These are phyloP conservation scores for Agrocybe pediades DNA, from an alignment of 768 basidiomycete genomes.

Conservation along the genomic window DNA sequence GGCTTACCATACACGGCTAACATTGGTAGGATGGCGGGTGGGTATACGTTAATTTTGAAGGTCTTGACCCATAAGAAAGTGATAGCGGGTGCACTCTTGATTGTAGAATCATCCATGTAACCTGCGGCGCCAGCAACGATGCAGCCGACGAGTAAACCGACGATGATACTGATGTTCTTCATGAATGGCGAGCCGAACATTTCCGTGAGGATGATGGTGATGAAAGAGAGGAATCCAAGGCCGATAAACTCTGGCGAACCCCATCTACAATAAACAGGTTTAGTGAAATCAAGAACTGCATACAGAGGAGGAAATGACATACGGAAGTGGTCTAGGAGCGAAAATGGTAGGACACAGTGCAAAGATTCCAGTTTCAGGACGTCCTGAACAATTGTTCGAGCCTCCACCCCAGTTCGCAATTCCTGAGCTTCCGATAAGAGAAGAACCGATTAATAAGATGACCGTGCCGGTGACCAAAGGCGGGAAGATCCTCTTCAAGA, in stretches of 20 bases:
- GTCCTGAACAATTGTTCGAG: constrained; percentile 64
- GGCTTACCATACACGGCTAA: constrained; percentile 37
- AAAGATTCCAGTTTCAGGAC: constrained; percentile 70
- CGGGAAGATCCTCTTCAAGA: constrained; percentile 70
- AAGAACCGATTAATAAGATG: constrained; percentile 78
- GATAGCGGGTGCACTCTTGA: constrained; percentile 70
- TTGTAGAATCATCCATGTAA: constrained; percentile 69
- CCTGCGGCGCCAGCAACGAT: constrained; percentile 81
- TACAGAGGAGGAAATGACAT: constrained; percentile 18
- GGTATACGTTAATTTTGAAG: constrained; percentile 77
- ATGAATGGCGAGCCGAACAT: constrained; percentile 85
- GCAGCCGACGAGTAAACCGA: constrained; percentile 75
- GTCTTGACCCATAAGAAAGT: constrained; percentile 85
- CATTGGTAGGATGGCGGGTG: constrained; percentile 60
- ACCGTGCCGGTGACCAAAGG: constrained; percentile 84
- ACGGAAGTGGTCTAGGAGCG: constrained; percentile 71
- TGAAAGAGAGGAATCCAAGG: constrained; percentile 82
- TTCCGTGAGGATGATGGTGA: constrained; percentile 76
- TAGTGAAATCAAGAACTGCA: not conserved
- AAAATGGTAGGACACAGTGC: constrained; percentile 69
- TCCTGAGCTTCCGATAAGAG: constrained; percentile 73
- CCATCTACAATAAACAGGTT: constrained; percentile 47
- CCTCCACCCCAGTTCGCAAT: constrained; percentile 86
- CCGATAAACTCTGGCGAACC: constrained; percentile 85
- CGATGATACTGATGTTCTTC: constrained; percentile 77